Percentiles rank a stretch among this genome's conserved stretches.
These are phyloP conservation scores for Candida arabinofermentans DNA, from an alignment of 805 yeast genomes.

Conservation along the genomic window DNA sequence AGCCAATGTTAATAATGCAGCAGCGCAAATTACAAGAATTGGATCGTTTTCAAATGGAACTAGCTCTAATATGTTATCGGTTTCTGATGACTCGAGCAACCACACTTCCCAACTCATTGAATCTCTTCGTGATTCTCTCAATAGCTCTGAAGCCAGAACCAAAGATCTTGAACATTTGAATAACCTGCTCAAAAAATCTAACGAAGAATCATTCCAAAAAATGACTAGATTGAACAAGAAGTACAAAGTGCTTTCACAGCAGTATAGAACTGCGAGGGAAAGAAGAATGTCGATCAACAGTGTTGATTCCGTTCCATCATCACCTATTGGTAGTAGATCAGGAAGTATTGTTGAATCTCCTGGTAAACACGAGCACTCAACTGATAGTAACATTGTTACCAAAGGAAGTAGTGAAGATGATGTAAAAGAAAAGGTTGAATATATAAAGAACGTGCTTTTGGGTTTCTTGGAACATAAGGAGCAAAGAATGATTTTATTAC, in stretches of 20 bases:
- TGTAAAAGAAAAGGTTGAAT: conserved; percentile 55
- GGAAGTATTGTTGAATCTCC: conserved; percentile 13
- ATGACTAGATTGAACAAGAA: conserved; percentile 66
- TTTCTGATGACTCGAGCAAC: conserved; percentile 1
- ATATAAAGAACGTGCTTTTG: conserved; percentile 81
- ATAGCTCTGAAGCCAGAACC: conserved; percentile 44
- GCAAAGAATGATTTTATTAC: conserved; percentile 80
- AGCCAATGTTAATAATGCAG: too few species aligned
- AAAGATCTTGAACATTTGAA: conserved; percentile 55
- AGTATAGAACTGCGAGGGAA: conserved; percentile 39
- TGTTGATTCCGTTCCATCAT: conserved; percentile 16
- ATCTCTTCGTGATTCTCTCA: conserved; percentile 52
- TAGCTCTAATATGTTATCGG: neutral
- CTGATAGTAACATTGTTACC: conserved; percentile 7
- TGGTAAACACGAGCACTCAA: too few species aligned
- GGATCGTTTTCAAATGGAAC: too few species aligned
- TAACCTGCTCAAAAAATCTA: conserved; percentile 49
- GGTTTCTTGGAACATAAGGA: conserved; percentile 91
- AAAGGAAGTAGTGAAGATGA: conserved; percentile 25
- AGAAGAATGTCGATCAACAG: conserved; percentile 18
- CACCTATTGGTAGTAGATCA: conserved; percentile 22
- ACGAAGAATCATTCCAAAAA: conserved; percentile 66
- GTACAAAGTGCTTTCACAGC: conserved; percentile 60
- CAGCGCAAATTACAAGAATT: too few species aligned
- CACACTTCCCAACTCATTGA: conserved; percentile 23